These are phyloP conservation scores for Eucalyptus dawsonii DNA, from an alignment of 345 rosid species.

Conservation along the genomic window DNA sequence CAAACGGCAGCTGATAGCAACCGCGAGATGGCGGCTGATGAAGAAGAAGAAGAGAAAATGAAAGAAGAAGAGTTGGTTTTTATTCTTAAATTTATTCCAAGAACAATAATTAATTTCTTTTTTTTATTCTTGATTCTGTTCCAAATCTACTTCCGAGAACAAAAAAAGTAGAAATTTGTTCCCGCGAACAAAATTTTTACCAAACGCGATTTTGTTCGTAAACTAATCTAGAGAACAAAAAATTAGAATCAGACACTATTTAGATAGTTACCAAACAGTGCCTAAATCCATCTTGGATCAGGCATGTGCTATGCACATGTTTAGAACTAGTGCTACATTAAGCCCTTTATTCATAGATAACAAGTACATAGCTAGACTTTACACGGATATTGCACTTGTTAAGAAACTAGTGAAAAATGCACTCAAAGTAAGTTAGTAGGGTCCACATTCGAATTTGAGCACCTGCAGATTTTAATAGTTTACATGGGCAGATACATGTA, in stretches of 20 bases:
- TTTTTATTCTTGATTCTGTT: too few species aligned
- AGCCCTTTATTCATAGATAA: background rate
- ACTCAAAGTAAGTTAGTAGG: background rate
- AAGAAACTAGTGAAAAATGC: background rate
- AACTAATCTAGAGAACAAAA: rapidly evolving
- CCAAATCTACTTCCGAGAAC: rapidly evolving
- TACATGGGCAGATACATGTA: background rate
- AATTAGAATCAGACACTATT: rapidly evolving
- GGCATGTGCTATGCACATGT: background rate
- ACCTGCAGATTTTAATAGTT: background rate
- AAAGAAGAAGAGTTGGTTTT: too few species aligned
- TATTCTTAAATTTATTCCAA: too few species aligned
- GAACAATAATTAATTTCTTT: too few species aligned
- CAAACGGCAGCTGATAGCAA: rapidly evolving
- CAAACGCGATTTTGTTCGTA: rapidly evolving
- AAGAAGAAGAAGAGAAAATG: too few species aligned
- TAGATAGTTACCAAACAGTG: too few species aligned
- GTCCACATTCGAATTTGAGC: background rate
- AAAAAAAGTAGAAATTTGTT: too few species aligned
- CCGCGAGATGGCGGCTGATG: rapidly evolving
- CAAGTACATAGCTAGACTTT: background rate
- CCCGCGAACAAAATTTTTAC: rapidly evolving
- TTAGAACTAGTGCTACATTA: background rate
- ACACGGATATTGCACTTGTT: background rate
- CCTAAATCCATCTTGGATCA: background rate